These are phyloP conservation scores for Zoysia japonica DNA, from an alignment of 176 grass and related monocot genomes.

Conservation along the genomic window DNA sequence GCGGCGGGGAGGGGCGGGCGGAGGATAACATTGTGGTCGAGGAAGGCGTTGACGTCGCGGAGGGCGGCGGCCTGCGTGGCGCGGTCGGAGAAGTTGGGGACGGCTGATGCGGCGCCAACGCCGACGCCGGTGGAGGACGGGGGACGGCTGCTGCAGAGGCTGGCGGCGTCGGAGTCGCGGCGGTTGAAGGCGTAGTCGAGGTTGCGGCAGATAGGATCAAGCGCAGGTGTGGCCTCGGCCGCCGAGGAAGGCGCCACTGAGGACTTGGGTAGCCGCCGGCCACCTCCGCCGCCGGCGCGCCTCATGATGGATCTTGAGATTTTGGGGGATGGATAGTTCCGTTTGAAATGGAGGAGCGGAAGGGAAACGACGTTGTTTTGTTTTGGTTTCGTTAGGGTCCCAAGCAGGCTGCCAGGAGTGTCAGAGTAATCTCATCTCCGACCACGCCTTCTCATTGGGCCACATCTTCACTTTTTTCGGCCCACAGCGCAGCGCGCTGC, in stretches of 20 bases:
- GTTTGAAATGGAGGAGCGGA: background rate
- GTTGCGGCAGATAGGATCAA: conserved; percentile 43
- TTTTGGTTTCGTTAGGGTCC: no score
- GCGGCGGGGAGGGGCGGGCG: conserved; percentile 57
- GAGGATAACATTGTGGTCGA: conserved; percentile 52
- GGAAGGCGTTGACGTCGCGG: conserved; percentile 65
- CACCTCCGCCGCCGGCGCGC: conserved; percentile 35
- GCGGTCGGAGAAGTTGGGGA: conserved; percentile 60
- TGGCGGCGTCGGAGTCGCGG: conserved; percentile 79
- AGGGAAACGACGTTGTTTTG: background rate
- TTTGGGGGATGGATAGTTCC: background rate
- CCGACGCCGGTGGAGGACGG: conserved; percentile 47
- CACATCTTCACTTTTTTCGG: no score
- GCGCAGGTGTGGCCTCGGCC: conserved; percentile 18
- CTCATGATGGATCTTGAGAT: conserved; percentile 38
- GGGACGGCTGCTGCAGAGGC: conserved; percentile 64
- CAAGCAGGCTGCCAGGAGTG: no score
- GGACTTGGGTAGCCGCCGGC: conserved; percentile 47
- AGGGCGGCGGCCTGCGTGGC: conserved; percentile 68
- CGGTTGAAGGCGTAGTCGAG: conserved; percentile 62
- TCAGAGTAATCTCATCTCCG: no score
- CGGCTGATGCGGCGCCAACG: conserved; percentile 5
- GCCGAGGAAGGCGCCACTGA: conserved; percentile 28
- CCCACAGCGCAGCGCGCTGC: no score
- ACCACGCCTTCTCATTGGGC: no score